Evolutionary conservation across 805 yeast species (phyloP), one percentile per base, ranked within the genome.

Genomic region (Candida saitoana): DNA sequence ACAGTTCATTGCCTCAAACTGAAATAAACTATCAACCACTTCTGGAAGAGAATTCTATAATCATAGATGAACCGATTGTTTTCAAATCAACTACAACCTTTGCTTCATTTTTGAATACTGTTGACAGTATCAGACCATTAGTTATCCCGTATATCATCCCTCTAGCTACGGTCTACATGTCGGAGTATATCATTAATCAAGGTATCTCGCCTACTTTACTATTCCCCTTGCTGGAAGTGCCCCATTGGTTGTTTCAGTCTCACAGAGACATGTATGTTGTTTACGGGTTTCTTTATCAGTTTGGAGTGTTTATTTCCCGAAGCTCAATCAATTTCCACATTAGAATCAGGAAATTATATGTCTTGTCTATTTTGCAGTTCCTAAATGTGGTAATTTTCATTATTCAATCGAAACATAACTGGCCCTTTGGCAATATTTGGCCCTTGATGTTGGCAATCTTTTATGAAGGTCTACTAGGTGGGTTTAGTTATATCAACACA

Each of bases 401-500:
- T 1, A 36, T 66, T 1, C 97, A 91, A 58, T 81, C 96, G 2
- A 48, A 82, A 48, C 14, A 27, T 14, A 73, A 75, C 56, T 49
- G 76, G 22, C 74, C 74, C 0, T 69, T 86, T 15, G 77, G 82
- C 2, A 73, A 65, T 30, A 76, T 91, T 2, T 85, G 83, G 71
- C 50, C 76, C 1, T 54, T 89, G 30, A 71, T 87, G 67, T 6
- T 73, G 0, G 59, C 90, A 22, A 74, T 88, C 4, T 77, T 91
- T 45, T 91, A 87, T 61, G 98, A 91, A 57, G 93, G 98, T 0
- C 70, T 93, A 16, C 69, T 91, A 8, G 99, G 98, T 1, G 98
- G 99, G 1, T 77, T 85, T 2, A 79, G 91, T 14, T 91, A 91
- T 57, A 93, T 88, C 40, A 90, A 91, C 57, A 90, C 97, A 0